Percentiles rank a stretch among this genome's conserved stretches.
Conservation (phyloP, 1,284 basidiomycete species). For the Rhodotorula sp. region DNA sequence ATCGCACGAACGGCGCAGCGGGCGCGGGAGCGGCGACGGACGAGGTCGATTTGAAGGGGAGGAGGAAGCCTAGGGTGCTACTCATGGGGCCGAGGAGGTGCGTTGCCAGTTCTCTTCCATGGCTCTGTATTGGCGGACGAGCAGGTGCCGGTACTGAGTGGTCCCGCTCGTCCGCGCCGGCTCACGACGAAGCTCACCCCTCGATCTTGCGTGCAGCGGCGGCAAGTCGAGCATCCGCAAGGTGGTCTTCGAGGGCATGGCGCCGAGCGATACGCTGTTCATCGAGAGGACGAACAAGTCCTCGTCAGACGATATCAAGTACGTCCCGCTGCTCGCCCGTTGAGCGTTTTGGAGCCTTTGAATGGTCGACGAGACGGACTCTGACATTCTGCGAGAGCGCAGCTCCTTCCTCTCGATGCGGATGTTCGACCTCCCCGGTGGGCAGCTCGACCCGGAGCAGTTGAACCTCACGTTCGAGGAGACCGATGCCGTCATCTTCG, state of each 20-base stretch:
- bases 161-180: background rate
- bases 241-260: slow-evolving; percentile 82
- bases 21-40: background rate
- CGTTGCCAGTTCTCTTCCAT: background rate
- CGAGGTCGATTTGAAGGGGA: slow-evolving; percentile 13
- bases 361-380: background rate
- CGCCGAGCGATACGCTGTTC: slow-evolving; percentile 86
- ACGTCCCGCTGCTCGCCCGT: slow-evolving; percentile 51
- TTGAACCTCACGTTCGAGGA: slow-evolving; percentile 54
- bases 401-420: slow-evolving; percentile 90
- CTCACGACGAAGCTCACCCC: background rate
- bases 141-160: background rate
- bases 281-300: slow-evolving; percentile 82
- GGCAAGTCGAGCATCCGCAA: slow-evolving; percentile 92
- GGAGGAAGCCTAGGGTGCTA: slow-evolving; percentile 34
- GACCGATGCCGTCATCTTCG: slow-evolving; percentile 69
- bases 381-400: background rate
- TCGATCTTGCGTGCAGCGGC: slow-evolving; percentile 58
- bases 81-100: slow-evolving; percentile 43
- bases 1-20: background rate
- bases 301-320: slow-evolving; percentile 78
- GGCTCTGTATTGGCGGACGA: too few species aligned
- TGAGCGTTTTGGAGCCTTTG: background rate
- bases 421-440: slow-evolving; percentile 91
- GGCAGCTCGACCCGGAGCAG: slow-evolving; percentile 71